Percentiles rank a stretch among this genome's conserved stretches.
phyloP scores from a whole-genome alignment of 2,329 filamentous ascomycete genomes.

The Alternaria arborescens region DNA sequence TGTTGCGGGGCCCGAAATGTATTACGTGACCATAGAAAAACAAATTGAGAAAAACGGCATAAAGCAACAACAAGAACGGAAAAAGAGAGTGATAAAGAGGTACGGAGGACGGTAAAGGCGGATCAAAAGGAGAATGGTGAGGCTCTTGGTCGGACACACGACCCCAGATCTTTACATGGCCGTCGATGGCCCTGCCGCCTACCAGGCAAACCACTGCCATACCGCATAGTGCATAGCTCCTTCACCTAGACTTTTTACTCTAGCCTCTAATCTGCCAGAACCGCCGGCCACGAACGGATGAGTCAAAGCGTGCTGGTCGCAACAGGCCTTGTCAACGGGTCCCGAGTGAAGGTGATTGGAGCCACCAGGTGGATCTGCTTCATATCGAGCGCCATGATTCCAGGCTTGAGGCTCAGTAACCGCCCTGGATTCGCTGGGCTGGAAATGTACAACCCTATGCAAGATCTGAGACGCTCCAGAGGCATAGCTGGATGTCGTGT shows the following conservation, averaged over 20 bases:
- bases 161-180: constrained; percentile 35
- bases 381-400: constrained; percentile 44
- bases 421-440: constrained; percentile 49
- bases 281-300: constrained; percentile 36
- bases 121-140: constrained; percentile 26
- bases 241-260: constrained; percentile 21
- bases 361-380: constrained; percentile 33
- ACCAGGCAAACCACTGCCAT: constrained; percentile 32
- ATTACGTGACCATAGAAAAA: constrained; percentile 26
- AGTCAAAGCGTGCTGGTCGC: constrained; percentile 34
- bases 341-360: constrained; percentile 45
- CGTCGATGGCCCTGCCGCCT: constrained; percentile 30
- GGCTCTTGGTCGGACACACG: constrained; percentile 37
- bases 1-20: constrained; percentile 24
- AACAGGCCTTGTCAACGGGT: constrained; percentile 35
- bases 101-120: constrained; percentile 21
- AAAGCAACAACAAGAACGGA: constrained; percentile 19
- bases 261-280: constrained; percentile 38
- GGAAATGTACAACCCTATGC: constrained; percentile 45
- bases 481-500: constrained; percentile 40
- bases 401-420: constrained; percentile 44
- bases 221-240: constrained; percentile 38
- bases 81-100: constrained; percentile 14
- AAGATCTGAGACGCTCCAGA: constrained; percentile 49
- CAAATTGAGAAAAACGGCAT: constrained; percentile 19